phyloP scores from a whole-genome alignment of 2,329 filamentous ascomycete species.

The Colletotrichum sp. region DNA sequence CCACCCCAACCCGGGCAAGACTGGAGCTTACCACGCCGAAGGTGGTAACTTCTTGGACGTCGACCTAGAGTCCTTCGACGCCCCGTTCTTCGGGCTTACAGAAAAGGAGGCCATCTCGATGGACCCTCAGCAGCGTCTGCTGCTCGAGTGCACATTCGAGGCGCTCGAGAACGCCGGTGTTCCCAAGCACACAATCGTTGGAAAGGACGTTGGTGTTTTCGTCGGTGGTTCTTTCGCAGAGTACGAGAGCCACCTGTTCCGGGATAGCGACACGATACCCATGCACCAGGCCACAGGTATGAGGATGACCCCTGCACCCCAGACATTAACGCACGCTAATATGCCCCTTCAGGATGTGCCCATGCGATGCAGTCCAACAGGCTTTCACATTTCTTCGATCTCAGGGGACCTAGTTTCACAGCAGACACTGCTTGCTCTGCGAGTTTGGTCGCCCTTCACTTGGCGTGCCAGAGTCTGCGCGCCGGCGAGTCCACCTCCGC shows the following conservation, averaged over 20 bases:
- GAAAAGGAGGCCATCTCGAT: conserved; percentile 55
- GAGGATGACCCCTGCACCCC: conserved; percentile 10
- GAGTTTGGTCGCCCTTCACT: conserved; percentile 53
- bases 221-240: conserved; percentile 53
- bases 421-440: conserved; percentile 60
- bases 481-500: conserved; percentile 50
- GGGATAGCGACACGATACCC: conserved; percentile 51
- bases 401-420: conserved; percentile 58
- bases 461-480: conserved; percentile 54
- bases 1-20: conserved; percentile 48
- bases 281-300: conserved; percentile 58
- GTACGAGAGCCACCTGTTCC: conserved; percentile 50
- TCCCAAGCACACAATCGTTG: conserved; percentile 50
- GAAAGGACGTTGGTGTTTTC: conserved; percentile 55
- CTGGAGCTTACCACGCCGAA: conserved; percentile 30
- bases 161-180: conserved; percentile 59
- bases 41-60: conserved; percentile 49
- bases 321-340: conserved; percentile 15
- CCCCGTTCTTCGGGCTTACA: conserved; percentile 58
- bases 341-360: conserved; percentile 42
- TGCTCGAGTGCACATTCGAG: conserved; percentile 60
- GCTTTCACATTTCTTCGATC: conserved; percentile 60
- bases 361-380: conserved; percentile 60
- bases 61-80: conserved; percentile 54
- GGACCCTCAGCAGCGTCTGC: conserved; percentile 59